Evolutionary conservation across 495 filamentous ascomycete species (phyloP), one percentile per base, ranked within the genome.

Genomic region (Aspergillus indologenus): DNA sequence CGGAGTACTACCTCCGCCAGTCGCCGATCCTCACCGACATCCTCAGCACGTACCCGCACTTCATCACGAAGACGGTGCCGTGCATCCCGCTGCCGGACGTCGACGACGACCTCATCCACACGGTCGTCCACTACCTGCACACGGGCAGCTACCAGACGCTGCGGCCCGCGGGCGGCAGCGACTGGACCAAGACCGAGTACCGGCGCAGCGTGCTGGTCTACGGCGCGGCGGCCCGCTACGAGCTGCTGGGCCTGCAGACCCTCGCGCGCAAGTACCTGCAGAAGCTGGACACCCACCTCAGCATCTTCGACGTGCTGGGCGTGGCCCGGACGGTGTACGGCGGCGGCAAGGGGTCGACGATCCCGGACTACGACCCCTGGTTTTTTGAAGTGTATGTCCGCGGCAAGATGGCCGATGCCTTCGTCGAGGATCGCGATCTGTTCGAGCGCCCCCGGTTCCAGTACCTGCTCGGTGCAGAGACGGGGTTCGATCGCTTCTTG

Each of bases 11-110:
- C 59, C 49, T 61, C 14, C 49, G 49, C 11, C 54, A 55, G 19
- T 61, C 48, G 17, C 54, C 54, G 0, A 19, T 46, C 8, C 42
- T 61, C 22, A 47, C 34, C 85, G 87, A 89, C 85, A 56, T 11
- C 87, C 88, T 42, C 26, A 40, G 34, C 26, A 40, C 55, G 9
- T 49, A 31, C 23, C 48, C 48, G 23, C 15, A 31, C 17, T 51
- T 45, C 52, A 24, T 61, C 53, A 45, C 48, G 9, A 2, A 20
- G 18, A 51, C 48, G 5, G 29, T 29, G 9, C 48, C 48, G 8
- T 51, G 48, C 48, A 51, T 51, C 48, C 23, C 48, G 23, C 53
- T 46, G 1, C 48, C 40, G 14, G 58, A 61, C 22, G 45, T 56
- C 53, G 56, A 61, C 56, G 31, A 65, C 47, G 53, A 69, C 45